phyloP scores from a whole-genome alignment of 1,284 basidiomycete species.

The Ganoderma lucidum region DNA sequence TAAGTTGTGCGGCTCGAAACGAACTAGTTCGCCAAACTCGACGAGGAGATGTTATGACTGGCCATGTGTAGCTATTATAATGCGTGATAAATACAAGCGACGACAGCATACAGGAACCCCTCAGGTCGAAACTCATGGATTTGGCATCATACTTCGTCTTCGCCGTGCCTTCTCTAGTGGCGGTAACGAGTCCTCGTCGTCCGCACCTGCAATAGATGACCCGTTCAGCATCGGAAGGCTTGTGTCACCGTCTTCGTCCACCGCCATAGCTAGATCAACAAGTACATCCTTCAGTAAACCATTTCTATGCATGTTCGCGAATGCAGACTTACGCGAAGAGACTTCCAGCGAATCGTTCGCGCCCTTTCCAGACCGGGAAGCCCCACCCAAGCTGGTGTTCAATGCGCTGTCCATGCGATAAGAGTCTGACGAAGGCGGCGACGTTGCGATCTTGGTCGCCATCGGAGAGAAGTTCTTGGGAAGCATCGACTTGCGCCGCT shows the following conservation, averaged over 20 bases:
- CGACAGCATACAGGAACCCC: not conserved
- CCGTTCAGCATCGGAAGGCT: constrained; percentile 14
- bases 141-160: constrained; percentile 7
- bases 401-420: constrained; percentile 9
- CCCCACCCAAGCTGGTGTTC: constrained; percentile 2
- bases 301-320: constrained; percentile 9
- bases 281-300: not conserved
- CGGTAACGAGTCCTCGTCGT: constrained; percentile 43
- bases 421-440: constrained; percentile 29
- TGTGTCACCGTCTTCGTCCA: constrained; percentile 51
- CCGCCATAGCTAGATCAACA: constrained; percentile 19
- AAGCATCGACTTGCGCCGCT: constrained; percentile 74
- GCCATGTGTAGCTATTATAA: not conserved
- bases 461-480: constrained; percentile 57
- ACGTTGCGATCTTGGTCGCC: constrained; percentile 13
- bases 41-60: not conserved
- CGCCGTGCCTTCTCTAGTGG: constrained; percentile 63
- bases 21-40: not conserved
- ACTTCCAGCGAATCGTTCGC: constrained; percentile 13
- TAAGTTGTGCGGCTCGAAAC: no score
- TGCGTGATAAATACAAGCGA: constrained; percentile 2
- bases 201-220: not conserved
- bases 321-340: constrained; percentile 28
- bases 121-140: not conserved
- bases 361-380: not conserved